These are phyloP conservation scores for Mallotus nudiflorus DNA, from an alignment of 345 rosid species.

Conservation along the genomic window DNA sequence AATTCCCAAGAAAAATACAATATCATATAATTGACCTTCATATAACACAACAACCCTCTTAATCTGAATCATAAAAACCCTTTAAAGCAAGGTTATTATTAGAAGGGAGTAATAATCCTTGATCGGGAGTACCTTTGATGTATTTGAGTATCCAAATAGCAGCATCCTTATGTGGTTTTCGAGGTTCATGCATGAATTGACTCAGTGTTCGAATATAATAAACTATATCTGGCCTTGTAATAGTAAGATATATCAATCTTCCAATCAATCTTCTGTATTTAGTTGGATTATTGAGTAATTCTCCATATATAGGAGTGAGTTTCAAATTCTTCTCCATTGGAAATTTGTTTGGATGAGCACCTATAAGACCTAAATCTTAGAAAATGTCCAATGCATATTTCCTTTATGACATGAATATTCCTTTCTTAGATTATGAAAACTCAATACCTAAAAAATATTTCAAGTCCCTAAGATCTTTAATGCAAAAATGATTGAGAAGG, in stretches of 20 bases:
- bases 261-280: not conserved
- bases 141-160: too few relatives aligned
- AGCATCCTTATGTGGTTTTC: too few relatives aligned
- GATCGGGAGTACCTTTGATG: too few relatives aligned
- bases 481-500: too few relatives aligned
- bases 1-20: not conserved
- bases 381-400: too few relatives aligned
- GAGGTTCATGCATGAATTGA: too few relatives aligned
- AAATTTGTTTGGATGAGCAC: not conserved
- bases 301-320: not conserved
- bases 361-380: too few relatives aligned
- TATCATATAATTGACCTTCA: not conserved
- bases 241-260: not conserved
- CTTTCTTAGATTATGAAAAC: not conserved
- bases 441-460: slow-evolving; percentile 10
- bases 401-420: too few relatives aligned
- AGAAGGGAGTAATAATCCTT: too few relatives aligned
- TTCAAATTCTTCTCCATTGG: not conserved
- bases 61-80: slow-evolving; percentile 4
- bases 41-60: not conserved
- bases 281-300: not conserved
- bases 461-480: not conserved
- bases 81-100: too few relatives aligned
- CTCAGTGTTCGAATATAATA: too few relatives aligned
- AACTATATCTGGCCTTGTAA: too few relatives aligned